A percentile compares a stretch with the other conserved stretches of the same genome.
Conservation (phyloP, 1,284 basidiomycete genomes). For the Ceratobasidium papillatum region DNA sequence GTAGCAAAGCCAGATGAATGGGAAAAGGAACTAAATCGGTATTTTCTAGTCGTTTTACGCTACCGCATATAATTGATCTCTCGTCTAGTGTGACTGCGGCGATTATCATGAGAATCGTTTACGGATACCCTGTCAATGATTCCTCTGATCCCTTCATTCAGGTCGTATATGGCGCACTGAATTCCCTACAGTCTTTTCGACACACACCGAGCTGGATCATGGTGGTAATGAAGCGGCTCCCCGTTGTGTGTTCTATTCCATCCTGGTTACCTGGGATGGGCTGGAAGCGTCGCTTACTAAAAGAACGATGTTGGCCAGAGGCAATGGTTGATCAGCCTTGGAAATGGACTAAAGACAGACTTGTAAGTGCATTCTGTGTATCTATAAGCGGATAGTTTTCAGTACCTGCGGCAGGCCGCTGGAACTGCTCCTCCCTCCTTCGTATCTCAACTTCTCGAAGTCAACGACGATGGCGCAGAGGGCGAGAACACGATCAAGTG, state of each 20-base stretch:
- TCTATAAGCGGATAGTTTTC: too few relatives aligned
- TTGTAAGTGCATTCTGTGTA: neutral
- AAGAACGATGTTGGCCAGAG: neutral
- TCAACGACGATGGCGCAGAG: neutral
- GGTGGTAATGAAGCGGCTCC: neutral
- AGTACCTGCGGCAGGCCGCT: neutral
- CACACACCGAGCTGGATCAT: neutral
- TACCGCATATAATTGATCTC: neutral
- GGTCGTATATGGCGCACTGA: neutral
- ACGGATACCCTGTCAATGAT: slow-evolving; percentile 8
- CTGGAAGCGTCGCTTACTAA: slow-evolving; percentile 14
- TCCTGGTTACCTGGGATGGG: slow-evolving; percentile 38
- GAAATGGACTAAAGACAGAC: neutral
- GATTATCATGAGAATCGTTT: slow-evolving; percentile 19
- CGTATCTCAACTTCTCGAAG: slow-evolving; percentile 2
- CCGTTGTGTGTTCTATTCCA: slow-evolving; percentile 20
- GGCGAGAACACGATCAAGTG: slow-evolving; percentile 33
- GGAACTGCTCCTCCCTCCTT: slow-evolving; percentile 10
- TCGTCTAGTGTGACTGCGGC: neutral
- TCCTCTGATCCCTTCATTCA: neutral
- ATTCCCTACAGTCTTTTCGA: neutral
- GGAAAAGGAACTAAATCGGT: slow-evolving; percentile 10
- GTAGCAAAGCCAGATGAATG: slow-evolving; percentile 5
- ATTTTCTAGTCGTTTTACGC: neutral
- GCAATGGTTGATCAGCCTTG: neutral